Conservation (phyloP, 495 filamentous ascomycete species). For the Lasiosphaeris hirsuta region DNA sequence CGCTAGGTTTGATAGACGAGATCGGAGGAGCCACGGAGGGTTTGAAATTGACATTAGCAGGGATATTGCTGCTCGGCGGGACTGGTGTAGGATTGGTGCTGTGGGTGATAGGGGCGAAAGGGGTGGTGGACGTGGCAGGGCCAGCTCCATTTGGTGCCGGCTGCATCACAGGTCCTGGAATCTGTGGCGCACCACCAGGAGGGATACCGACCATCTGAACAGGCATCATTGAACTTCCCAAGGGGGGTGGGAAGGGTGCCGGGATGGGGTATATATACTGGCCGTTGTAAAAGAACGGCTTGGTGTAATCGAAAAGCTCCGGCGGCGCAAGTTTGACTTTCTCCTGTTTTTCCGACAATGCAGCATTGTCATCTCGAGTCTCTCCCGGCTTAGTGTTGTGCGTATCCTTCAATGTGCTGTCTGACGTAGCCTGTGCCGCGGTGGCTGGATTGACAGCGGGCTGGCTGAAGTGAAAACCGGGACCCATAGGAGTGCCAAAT, state of each 20-base stretch:
- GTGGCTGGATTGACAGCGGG: constrained; percentile 9
- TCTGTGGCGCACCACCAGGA: constrained; percentile 11
- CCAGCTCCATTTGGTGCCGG: constrained; percentile 18
- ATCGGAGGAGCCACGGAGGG: constrained; percentile 31
- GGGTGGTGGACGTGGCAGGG: constrained; percentile 14
- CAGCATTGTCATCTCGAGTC: constrained; percentile 25
- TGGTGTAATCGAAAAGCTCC: constrained; percentile 42
- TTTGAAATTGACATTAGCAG: constrained; percentile 23
- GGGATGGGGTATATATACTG: constrained; percentile 46
- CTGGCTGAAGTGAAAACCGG: constrained; percentile 21
- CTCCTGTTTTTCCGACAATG: constrained; percentile 31
- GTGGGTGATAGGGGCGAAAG: constrained; percentile 13
- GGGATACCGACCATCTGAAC: constrained; percentile 24
- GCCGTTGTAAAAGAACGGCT: constrained; percentile 47
- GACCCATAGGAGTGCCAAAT: constrained; percentile 26
- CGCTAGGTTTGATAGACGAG: constrained; percentile 46
- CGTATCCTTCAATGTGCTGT: constrained; percentile 21
- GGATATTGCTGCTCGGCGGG: not conserved
- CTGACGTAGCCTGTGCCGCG: constrained; percentile 4
- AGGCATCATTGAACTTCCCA: constrained; percentile 22
- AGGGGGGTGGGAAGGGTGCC: constrained; percentile 14
- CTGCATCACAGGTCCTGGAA: constrained; percentile 19
- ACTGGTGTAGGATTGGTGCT: not conserved
- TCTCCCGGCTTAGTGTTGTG: constrained; percentile 25
- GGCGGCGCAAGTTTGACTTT: constrained; percentile 43